phyloP scores from a whole-genome alignment of 306 rosid genomes.

The Cicer bijugum region DNA sequence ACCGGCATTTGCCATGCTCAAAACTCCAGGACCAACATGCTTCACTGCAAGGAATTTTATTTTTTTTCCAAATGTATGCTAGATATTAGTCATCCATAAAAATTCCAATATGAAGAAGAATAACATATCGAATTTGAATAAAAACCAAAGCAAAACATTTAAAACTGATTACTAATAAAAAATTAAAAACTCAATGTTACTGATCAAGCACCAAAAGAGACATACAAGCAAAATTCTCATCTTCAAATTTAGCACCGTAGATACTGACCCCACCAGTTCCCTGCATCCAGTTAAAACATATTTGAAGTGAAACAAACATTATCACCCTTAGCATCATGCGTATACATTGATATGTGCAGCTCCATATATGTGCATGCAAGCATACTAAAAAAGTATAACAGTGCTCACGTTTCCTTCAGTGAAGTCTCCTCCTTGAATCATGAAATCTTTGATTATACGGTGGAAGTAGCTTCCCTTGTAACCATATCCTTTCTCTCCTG shows the following conservation, averaged over 20 bases:
- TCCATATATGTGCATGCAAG: not conserved
- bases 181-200: conserved; percentile 14
- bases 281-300: conserved; percentile 55
- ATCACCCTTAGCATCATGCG: not conserved
- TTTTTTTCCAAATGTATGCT: not conserved
- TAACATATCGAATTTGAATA: not conserved
- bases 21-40: conserved; percentile 88
- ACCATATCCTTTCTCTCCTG: conserved; percentile 96
- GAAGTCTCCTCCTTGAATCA: conserved; percentile 98
- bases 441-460: conserved; percentile 80
- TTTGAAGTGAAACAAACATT: conserved; percentile 34
- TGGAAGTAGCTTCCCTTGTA: conserved; percentile 80
- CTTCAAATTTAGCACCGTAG: conserved; percentile 73
- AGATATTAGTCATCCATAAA: conserved; percentile 7
- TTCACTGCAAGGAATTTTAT: conserved; percentile 71
- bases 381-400: conserved; percentile 34
- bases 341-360: conserved; percentile 8
- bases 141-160: not conserved
- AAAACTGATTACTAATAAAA: conserved; percentile 20
- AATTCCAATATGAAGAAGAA: not conserved
- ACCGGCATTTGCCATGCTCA: conserved; percentile 98
- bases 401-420: conserved; percentile 74
- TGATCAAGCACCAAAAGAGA: conserved; percentile 38
- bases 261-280: conserved; percentile 94
- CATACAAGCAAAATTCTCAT: conserved; percentile 77